Conservation (phyloP, 768 basidiomycete genomes). For the Boletus subparvulus region DNA sequence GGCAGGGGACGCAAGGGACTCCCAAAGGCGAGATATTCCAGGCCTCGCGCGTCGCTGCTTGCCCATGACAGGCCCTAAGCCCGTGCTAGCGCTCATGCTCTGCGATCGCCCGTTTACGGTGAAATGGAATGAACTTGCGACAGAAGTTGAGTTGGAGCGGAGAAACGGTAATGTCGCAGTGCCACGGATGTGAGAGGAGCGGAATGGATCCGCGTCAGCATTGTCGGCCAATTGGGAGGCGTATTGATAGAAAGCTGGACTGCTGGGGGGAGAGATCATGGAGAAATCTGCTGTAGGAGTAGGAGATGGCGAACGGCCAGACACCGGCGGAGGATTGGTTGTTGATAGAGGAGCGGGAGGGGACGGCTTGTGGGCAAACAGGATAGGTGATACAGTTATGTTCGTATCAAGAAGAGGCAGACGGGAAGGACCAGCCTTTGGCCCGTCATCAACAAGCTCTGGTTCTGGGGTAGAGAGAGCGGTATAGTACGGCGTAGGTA, state of each 20-base stretch:
- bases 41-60: conserved; percentile 30
- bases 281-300: conserved; percentile 47
- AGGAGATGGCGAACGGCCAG: conserved; percentile 43
- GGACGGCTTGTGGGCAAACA: conserved; percentile 17
- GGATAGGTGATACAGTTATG: conserved; percentile 3
- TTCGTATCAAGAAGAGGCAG: conserved; percentile 25
- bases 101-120: conserved; percentile 23
- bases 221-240: conserved; percentile 27
- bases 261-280: conserved; percentile 43
- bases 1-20: conserved; percentile 32
- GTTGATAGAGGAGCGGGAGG: conserved; percentile 28
- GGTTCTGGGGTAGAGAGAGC: conserved; percentile 34
- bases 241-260: conserved; percentile 34
- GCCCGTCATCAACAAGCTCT: conserved; percentile 11
- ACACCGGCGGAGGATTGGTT: conserved; percentile 23
- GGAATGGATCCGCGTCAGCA: conserved; percentile 21
- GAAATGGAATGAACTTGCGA: conserved; percentile 22
- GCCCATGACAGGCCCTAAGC: conserved; percentile 20
- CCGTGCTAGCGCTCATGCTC: conserved; percentile 23
- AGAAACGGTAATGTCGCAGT: conserved; percentile 32
- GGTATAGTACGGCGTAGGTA: conserved; percentile 34
- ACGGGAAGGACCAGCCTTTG: conserved; percentile 29
- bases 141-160: conserved; percentile 27
- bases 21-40: conserved; percentile 36
- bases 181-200: conserved; percentile 21